Base-by-base conservation (phyloP, 345 rosid species). In the Excoecaria agallocha region DNA sequence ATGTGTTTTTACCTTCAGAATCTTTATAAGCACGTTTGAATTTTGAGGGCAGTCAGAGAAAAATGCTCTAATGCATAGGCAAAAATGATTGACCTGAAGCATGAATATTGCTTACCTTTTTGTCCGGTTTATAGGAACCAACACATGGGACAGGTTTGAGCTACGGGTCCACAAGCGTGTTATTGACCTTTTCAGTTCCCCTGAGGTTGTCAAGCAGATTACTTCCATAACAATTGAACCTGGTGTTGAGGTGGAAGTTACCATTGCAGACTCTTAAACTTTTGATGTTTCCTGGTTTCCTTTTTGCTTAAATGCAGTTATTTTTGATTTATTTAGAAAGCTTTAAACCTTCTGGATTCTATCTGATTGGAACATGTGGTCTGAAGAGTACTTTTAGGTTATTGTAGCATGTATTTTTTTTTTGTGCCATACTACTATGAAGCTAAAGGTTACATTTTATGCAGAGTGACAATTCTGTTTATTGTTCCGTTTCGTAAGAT, bases 191-290 rank as follows among this genome's bases (percentile, higher is more conserved):
- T 83, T 81, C 79, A 89, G 91, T 76, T 85, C 91, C 49, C 86
- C 90, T 43, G 89, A 86, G 19, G 89, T 85, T 13, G 90, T 90
- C 25, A 90, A 90, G 84, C 94, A 89, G 71, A 86, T 89, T 69
- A 86, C 88, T 24, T 86, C 91, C 30, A 89, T 86, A 46, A 86
- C 92, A 17, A 83, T 86, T 59, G 92, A 89, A 61, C 87, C 88
- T 56, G 94, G 90, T 73, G 92, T 89, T 12, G 85, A 86, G 69
- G 88, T 88, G 1, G 94, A 90, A 66, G 94, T 88, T 66, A 86
- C 86, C 30, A 84, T 85, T 52, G 89, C 89, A 8, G 90, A 86
- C 56, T 85, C 70, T 11, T 55, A 25, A 56, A 66, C 12, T 25
- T 61, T 37, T 16, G 9, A 63, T 63, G 30, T 19, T 11, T 51